Evolutionary conservation across 169 alveolate genomes (phyloP).

Genomic region (Plasmodium ovale): DNA sequence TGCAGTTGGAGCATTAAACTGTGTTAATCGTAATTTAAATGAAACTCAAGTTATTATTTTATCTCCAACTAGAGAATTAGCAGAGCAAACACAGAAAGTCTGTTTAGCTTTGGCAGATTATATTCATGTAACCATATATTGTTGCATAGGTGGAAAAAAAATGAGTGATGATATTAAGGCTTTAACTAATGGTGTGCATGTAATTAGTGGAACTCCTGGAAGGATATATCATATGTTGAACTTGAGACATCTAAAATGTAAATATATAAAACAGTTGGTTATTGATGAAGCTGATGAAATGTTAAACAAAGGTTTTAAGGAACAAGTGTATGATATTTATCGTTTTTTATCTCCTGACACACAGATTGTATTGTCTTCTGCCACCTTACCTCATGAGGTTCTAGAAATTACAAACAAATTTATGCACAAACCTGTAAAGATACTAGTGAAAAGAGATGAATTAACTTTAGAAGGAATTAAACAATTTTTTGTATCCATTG

Average conservation of each 20-base stretch:
- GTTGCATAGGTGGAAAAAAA: constrained; percentile 99
- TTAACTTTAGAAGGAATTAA: constrained; percentile 98
- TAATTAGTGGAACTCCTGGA: constrained; percentile 99
- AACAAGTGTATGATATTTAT: constrained; percentile 91
- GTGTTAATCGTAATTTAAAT: constrained; percentile 92
- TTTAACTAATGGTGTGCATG: constrained; percentile 97
- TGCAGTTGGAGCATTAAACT: constrained; percentile 96
- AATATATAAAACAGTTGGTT: constrained; percentile 94
- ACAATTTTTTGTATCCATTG: constrained; percentile 98
- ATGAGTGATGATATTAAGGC: constrained; percentile 97
- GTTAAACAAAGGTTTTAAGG: constrained; percentile 98
- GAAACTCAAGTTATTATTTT: constrained; percentile 96
- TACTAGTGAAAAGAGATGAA: constrained; percentile 98
- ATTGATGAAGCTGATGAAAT: constrained; percentile 99
- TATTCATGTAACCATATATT: constrained; percentile 93
- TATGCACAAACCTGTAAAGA: constrained; percentile 97
- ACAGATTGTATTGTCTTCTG: constrained; percentile 95
- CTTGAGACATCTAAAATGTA: constrained; percentile 92
- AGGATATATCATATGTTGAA: constrained; percentile 98
- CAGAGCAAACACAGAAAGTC: constrained; percentile 97
- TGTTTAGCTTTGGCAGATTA: constrained; percentile 92
- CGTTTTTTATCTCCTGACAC: constrained; percentile 85
- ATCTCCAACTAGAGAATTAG: constrained; percentile 99
- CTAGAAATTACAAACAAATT: constrained; percentile 95
- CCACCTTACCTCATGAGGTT: constrained; percentile 98